Percentiles rank a stretch among this genome's conserved stretches.
phyloP scores from a whole-genome alignment of 139 green algal species.

The Closterium sp. region DNA sequence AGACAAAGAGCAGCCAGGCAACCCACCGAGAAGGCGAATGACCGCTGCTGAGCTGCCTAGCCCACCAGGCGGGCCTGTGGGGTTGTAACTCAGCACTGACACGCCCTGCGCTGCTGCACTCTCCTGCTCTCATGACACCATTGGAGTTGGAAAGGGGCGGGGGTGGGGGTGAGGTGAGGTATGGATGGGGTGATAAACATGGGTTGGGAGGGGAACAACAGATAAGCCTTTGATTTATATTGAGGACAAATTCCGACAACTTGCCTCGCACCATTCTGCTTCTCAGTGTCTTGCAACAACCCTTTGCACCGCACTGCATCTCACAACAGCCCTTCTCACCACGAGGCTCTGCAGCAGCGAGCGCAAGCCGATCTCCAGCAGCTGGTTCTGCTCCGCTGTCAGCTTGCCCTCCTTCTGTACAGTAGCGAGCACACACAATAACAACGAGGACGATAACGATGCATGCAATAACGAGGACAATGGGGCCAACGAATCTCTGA shows the following conservation, averaged over 20 bases:
- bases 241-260: no score
- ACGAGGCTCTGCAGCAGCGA: slow-evolving; percentile 31
- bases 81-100: neutral
- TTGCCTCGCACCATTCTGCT: neutral
- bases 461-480: neutral
- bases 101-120: neutral
- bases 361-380: slow-evolving; percentile 34
- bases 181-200: neutral
- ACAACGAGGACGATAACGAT: neutral
- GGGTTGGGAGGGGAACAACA: no score
- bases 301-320: neutral
- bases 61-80: neutral
- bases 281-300: neutral
- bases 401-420: slow-evolving; percentile 13
- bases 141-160: neutral
- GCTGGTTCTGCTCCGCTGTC: slow-evolving; percentile 40
- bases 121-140: neutral
- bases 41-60: neutral
- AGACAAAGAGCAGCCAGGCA: neutral
- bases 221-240: no score
- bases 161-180: neutral
- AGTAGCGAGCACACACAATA: neutral
- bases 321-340: slow-evolving; percentile 5
- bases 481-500: no score
- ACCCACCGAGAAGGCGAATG: neutral